These are phyloP conservation scores for Beta lomatogona DNA, from an alignment of 179 eudicot species.

Conservation along the genomic window DNA sequence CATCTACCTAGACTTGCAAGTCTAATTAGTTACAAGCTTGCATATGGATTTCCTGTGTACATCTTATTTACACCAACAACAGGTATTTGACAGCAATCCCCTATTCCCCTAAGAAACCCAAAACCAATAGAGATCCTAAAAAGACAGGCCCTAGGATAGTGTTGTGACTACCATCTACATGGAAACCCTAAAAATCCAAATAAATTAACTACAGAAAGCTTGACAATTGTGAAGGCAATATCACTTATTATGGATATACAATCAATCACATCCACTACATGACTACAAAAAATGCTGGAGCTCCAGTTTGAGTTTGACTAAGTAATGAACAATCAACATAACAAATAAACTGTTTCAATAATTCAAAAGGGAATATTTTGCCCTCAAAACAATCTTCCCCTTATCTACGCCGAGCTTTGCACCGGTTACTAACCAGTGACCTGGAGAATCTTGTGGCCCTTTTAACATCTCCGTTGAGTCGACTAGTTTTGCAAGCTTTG, in stretches of 20 bases:
- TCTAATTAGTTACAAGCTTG: neutral
- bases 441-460: slow-evolving; percentile 91
- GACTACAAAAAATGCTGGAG: slow-evolving; percentile 18
- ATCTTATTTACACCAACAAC: neutral
- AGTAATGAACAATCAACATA: slow-evolving; percentile 7
- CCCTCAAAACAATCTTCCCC: slow-evolving; percentile 74
- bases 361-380: slow-evolving; percentile 88
- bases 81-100: neutral
- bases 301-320: slow-evolving; percentile 2
- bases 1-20: neutral
- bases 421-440: slow-evolving; percentile 96
- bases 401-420: slow-evolving; percentile 97
- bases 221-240: neutral
- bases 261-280: slow-evolving; percentile 8
- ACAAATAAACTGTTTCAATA: slow-evolving; percentile 43
- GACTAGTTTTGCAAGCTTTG: slow-evolving; percentile 78
- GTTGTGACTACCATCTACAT: neutral
- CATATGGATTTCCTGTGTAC: neutral
- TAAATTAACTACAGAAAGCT: neutral
- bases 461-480: slow-evolving; percentile 88
- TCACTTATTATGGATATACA: slow-evolving; percentile 15
- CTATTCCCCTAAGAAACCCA: neutral
- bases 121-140: neutral
- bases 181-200: neutral
- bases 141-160: neutral